Evolutionary conservation across 202 grass and related monocot genomes (phyloP), one percentile per base, ranked within the genome.

Genomic region (Carex arenaria): DNA sequence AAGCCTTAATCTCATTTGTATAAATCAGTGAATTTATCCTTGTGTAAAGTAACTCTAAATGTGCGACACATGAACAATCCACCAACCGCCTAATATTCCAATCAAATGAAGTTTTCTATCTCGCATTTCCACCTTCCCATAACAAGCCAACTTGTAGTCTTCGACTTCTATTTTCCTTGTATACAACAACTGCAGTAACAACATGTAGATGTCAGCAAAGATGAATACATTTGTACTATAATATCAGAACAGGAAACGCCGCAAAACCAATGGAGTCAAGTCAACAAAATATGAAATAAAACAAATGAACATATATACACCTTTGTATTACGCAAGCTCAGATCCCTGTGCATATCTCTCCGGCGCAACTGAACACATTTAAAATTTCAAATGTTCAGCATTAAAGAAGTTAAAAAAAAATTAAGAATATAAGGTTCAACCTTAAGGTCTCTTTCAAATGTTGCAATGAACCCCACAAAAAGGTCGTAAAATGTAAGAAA

Each of bases 81-180:
- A 98, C 95, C 95, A 94, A 59, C 89, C 89, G 31, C 90, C 92
- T 82, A 98, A 78, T 61, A 94, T 82, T 85, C 92, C 95, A 75
- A 98, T 77, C 38, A 91, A n/a, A 85, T 85, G 87, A 36, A 98
- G 74, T 83, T 80, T 90, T 86, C 62, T 82, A 51, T 98, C 87
- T 53, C 31, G 71, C 76, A 88, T 68, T 86, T 93, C 89, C 64
- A 98, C 83, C 0, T 61, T 87, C 67, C 87, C 90, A 78, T 83
- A 84, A 84, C 90, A 93, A 65, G 94, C 85, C 52, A 98, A 69
- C 86, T 87, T 98, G 92, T 90, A 94, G 83, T 98, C 95, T 72
- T 91, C 49, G n/a, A 83, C 56, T 26, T 90, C 88, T 75, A 98
- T 81, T 87, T 94, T 98, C 82, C 80, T 94, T 69, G 91, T 89